Evolutionary conservation across 176 grass and related monocot genomes (phyloP).

Genomic region (Pharus latifolius): DNA sequence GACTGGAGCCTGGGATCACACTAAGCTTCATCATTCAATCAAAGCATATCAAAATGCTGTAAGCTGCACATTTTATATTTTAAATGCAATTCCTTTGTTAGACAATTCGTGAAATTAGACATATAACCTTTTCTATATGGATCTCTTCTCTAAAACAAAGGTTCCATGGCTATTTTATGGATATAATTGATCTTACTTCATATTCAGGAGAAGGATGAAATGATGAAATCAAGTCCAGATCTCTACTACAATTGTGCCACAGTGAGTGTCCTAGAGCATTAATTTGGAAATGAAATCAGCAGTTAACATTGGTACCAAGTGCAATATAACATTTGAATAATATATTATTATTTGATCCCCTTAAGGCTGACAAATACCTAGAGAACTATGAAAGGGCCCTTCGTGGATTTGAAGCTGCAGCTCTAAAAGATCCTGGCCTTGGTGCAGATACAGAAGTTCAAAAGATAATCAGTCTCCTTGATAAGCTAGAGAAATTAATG

Average conservation of each 20-base stretch:
- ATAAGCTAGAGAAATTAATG: slow-evolving; percentile 72
- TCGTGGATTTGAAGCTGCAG: slow-evolving; percentile 78
- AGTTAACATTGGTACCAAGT: neutral
- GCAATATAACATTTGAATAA: slow-evolving; percentile 3
- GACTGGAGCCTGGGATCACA: slow-evolving; percentile 70
- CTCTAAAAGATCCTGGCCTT: slow-evolving; percentile 76
- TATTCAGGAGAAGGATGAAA: slow-evolving; percentile 80
- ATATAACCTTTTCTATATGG: neutral
- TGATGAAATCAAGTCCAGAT: slow-evolving; percentile 72
- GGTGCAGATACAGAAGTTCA: slow-evolving; percentile 63
- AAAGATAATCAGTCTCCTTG: slow-evolving; percentile 73
- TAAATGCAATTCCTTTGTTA: neutral
- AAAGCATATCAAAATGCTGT: slow-evolving; percentile 99
- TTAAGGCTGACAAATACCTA: slow-evolving; percentile 84
- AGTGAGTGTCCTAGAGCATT: slow-evolving; percentile 40
- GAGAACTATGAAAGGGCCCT: slow-evolving; percentile 98
- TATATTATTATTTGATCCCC: slow-evolving; percentile 4
- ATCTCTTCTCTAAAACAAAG: slow-evolving; percentile 8
- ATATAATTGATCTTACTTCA: slow-evolving; percentile 20
- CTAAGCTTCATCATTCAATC: slow-evolving; percentile 63
- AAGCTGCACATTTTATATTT: slow-evolving; percentile 35
- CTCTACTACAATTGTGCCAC: slow-evolving; percentile 87
- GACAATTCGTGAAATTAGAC: neutral
- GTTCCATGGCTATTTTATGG: neutral
- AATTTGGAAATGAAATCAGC: neutral